Percentiles rank a stretch among this genome's conserved stretches.
Conservation (phyloP, 2,329 filamentous ascomycete genomes). For the Trichoderma sp. region DNA sequence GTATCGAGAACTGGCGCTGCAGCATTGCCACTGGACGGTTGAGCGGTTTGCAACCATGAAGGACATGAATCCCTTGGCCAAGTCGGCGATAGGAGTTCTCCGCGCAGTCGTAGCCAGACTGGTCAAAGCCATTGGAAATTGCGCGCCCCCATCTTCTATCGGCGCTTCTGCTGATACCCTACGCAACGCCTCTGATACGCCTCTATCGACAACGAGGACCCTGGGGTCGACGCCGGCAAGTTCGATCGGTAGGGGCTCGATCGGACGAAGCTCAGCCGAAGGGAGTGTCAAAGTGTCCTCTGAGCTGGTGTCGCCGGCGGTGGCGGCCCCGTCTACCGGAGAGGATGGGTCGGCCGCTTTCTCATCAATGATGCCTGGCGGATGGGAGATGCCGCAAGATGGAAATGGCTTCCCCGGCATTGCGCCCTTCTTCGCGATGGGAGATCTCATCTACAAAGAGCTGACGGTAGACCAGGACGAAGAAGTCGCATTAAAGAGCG, state of each 20-base stretch:
- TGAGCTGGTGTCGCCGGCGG: not conserved
- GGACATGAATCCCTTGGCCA: conserved; percentile 51
- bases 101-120: conserved; percentile 54
- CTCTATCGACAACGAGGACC: conserved; percentile 15
- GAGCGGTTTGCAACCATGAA: conserved; percentile 57
- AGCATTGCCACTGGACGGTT: conserved; percentile 59
- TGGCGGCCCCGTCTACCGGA: not conserved
- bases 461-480: conserved; percentile 43
- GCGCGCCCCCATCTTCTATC: conserved; percentile 22
- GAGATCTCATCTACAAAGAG: conserved; percentile 57
- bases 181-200: conserved; percentile 18
- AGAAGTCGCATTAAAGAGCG: conserved; percentile 25
- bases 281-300: not conserved
- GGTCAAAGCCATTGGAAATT: conserved; percentile 45
- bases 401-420: conserved; percentile 49
- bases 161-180: conserved; percentile 14
- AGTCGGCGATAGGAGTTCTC: conserved; percentile 53
- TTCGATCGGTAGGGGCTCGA: conserved; percentile 17
- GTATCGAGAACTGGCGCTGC: conserved; percentile 44
- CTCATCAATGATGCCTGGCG: conserved; percentile 19
- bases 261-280: conserved; percentile 4
- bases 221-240: conserved; percentile 20
- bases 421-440: conserved; percentile 55
- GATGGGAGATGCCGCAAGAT: conserved; percentile 42
- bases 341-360: not conserved